phyloP scores from a whole-genome alignment of 2,329 filamentous ascomycete genomes.

The Fusarium sp. region DNA sequence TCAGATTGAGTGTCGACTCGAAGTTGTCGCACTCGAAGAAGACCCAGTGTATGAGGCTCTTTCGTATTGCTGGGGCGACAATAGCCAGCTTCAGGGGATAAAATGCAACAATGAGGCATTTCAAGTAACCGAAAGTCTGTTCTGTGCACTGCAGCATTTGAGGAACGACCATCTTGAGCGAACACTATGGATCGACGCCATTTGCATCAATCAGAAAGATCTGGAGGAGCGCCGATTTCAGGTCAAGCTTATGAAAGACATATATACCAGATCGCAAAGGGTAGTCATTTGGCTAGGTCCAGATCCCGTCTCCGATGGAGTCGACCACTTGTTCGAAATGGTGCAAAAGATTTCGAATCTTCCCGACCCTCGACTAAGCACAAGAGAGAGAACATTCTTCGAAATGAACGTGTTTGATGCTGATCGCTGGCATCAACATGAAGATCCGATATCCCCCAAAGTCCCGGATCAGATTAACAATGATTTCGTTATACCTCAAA shows the following conservation, averaged over 20 bases:
- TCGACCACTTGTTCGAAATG: background rate
- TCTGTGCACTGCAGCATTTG: background rate
- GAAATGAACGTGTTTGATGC: background rate
- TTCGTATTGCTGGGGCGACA: background rate
- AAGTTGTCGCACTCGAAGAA: background rate
- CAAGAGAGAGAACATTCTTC: background rate
- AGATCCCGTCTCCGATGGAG: background rate
- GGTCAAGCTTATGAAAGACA: background rate
- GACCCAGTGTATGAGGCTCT: background rate
- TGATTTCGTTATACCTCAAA: background rate
- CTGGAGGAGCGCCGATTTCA: background rate
- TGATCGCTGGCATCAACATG: background rate
- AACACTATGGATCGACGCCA: background rate
- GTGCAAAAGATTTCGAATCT: background rate
- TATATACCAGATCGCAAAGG: background rate
- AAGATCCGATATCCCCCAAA: accelerated
- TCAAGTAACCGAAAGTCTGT: background rate
- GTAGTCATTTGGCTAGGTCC: background rate
- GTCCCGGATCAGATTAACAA: accelerated
- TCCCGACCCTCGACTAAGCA: background rate
- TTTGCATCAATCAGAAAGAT: background rate
- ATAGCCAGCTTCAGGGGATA: background rate
- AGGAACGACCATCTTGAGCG: background rate
- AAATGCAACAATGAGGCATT: background rate
- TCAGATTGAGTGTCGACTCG: background rate